Base-by-base conservation (phyloP, 352 stramenopile species). In the Globisporangium radiosum region DNA sequence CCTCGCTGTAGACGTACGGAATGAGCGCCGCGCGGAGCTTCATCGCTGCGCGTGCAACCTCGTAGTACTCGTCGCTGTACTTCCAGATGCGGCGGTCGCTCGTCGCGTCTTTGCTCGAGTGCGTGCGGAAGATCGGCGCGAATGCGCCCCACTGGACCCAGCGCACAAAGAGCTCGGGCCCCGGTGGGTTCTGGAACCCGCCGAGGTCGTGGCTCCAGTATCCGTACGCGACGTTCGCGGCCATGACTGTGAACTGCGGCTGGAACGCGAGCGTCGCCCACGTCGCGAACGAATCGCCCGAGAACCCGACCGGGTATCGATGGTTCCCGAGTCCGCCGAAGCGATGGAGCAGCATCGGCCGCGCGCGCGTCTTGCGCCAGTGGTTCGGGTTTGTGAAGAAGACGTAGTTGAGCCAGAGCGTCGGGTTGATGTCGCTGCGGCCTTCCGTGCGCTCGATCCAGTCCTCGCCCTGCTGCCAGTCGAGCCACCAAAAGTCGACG, bases 401-500 rank as follows among this genome's bases (percentile, higher is more conserved):
- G 17, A 83, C 58, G 51, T 75, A 58, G 60, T 85, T 85, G 52
- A 79, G 68, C 68, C 67, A 77, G 5, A 85, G 48, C 15, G 75
- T 85, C 49, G 75, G 75, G 63, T 83, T 85, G 38, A 75, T 56
- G 37, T 71, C 64, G 47, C 38, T 60, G 5, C 63, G 60, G 0
- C 64, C 56, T 25, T 75, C 58, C 36, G 62, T 37, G 8, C 58
- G 54, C 11, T 76, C 55, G 50, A 68, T 60, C 65, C 72, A 80
- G 50, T 78, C 69, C 48, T 70, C 71, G 38, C 75, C 75, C 38
- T 86, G 75, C 60, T 87, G 76, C 76, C 75, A 86, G 47, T 86
- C 76, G 17, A 82, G 79, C 76, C 76, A 86, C 73, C 70, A 85
- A 44, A 81, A 78, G 56, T 83, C 76, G 44, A 82, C 61, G 38